Base-by-base conservation (phyloP, 2,329 filamentous ascomycete species). In the Diaporthe citri region DNA sequence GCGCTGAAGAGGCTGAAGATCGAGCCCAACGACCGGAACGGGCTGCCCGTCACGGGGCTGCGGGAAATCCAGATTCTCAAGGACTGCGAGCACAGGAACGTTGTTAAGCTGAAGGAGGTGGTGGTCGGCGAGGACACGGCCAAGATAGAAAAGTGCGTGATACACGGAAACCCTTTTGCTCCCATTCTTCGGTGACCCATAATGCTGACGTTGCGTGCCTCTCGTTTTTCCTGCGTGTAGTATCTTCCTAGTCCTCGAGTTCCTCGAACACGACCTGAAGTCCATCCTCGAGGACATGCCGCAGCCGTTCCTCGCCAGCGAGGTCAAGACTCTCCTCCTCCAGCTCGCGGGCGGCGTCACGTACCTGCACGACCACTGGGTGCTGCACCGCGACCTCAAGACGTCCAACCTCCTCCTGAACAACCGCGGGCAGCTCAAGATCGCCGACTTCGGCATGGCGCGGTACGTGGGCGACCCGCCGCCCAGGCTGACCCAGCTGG, bases 361-460 rank as follows among this genome's bases (percentile, higher is more conserved):
- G 74, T 98, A 96, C 85, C 91, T 99, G 20, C 97, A 99, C 86
- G 89, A 90, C 62, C 91, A 95, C 84, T 97, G 93, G 93, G 97
- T 99, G 80, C 89, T 99, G 76, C 95, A 97, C 85, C 95, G 96
- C 74, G 96, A 98, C 84, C 91, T 98, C 80, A 98, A 98, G 84
- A 97, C 95, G 4, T 96, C 94, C 66, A 98, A 98, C 81, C 92
- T 99, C 62, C 92, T 99, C 62, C 93, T 99, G 85, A 97, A 95
- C 87, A 98, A 98, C 86, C 94, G 95, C 60, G 97, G 97, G 60
- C 93, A 94, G 82, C 93, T 99, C 84, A 98, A 98, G 84, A 93
- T 99, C 77, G 97, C 97, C 76, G 97, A 99, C 85, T 99, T 99
- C 82, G 97, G 97, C 83, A 98, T 99, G 95, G 96, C 97, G 4